Base-by-base conservation (phyloP, 2,329 filamentous ascomycete genomes). In the Alternaria sp. region DNA sequence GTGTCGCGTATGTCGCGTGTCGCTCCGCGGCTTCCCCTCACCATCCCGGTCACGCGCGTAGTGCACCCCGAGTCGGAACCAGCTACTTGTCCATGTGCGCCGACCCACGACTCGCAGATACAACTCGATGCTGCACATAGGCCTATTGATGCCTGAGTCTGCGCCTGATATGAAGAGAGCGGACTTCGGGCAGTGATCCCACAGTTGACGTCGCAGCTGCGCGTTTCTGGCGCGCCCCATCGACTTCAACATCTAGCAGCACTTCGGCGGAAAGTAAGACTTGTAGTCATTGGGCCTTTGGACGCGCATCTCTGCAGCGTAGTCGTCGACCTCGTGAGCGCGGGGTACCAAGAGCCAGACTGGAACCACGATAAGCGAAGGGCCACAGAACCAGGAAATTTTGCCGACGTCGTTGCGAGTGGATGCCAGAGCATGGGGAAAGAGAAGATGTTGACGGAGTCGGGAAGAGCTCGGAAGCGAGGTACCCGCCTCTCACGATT, bases 21-120 rank as follows among this genome's bases (percentile, higher is more conserved):
- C 45, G 59, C 41, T 61, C 54, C 46, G 58, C 56, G 56, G 60
- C 60, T 60, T 63, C 56, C 60, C 60, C 59, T 61, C 60, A 61
- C 37, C 54, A 60, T 55, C 60, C 60, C 60, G 60, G 56, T 53
- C 54, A 30, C 55, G 58, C 60, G 60, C 60, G 18, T 56, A 46
- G 33, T 59, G 21, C 55, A 46, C 28, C 49, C 60, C 21, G 23
- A 58, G 28, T n/a, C 51, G 43, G 49, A 20, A 47, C 41, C 49
- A 26, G 55, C 18, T 33, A 51, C 28, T 23, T 21, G 49, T 51
- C 49, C 11, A 21, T 37, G 15, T 18, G 20, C 18, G 28, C 11
- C 28, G 28, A 51, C 10, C 30, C 12, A 18, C 49, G 28, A 51
- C 10, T 51, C 18, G 28, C 49, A 51, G 28, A 37, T 30, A 11